phyloP scores from a whole-genome alignment of 306 rosid species.

The Vigna trinervia region DNA sequence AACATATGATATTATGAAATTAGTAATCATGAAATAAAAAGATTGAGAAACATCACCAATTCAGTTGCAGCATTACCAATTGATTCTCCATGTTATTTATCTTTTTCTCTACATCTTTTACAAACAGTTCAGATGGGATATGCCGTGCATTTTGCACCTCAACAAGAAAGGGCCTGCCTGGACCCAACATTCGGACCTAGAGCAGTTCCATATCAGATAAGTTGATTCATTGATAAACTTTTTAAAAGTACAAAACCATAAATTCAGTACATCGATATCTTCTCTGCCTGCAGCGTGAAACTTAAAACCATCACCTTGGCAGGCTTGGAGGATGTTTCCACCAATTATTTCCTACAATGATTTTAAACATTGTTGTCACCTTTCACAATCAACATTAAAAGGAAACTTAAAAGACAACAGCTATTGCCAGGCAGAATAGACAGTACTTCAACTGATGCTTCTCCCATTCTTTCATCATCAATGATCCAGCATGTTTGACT shows the following conservation, averaged over 20 bases:
- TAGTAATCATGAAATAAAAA: constrained; percentile 31
- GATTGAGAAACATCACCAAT: constrained; percentile 25
- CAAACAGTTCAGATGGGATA: constrained; percentile 63
- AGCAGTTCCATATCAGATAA: constrained; percentile 42
- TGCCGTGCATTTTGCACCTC: constrained; percentile 81
- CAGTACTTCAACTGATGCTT: constrained; percentile 93
- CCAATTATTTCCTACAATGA: constrained; percentile 79
- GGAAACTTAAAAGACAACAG: constrained; percentile 25
- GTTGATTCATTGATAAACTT: constrained; percentile 31
- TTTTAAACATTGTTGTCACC: constrained; percentile 45
- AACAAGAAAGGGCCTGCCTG: constrained; percentile 92
- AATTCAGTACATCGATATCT: constrained; percentile 81
- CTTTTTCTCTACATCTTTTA: constrained; percentile 60
- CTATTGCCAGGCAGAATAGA: constrained; percentile 23
- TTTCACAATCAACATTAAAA: constrained; percentile 39
- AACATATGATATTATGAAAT: constrained; percentile 28
- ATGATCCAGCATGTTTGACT: constrained; percentile 96
- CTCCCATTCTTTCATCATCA: constrained; percentile 97
- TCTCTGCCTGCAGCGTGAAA: constrained; percentile 99
- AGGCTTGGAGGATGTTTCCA: constrained; percentile 65
- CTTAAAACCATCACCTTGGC: constrained; percentile 83
- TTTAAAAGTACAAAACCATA: constrained; percentile 31
- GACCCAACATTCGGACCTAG: constrained; percentile 94
- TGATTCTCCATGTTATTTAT: constrained; percentile 69
- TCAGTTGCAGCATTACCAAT: constrained; percentile 64